These are phyloP conservation scores for Acrodontium crateriforme DNA, from an alignment of 2,329 filamentous ascomycete genomes.

Conservation along the genomic window DNA sequence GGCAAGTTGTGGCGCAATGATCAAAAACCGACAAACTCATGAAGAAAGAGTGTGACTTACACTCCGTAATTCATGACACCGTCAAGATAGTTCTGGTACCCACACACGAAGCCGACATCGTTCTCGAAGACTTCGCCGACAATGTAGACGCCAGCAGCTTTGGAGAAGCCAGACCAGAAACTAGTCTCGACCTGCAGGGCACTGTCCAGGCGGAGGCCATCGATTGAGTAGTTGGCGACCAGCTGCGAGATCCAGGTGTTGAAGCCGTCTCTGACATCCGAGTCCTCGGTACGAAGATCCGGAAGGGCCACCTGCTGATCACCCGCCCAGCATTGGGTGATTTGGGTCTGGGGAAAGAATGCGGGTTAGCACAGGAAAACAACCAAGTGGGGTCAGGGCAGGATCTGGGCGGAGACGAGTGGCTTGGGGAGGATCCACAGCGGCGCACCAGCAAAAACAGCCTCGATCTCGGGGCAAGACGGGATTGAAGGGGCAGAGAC, in stretches of 20 bases:
- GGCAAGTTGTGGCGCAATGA: too few relatives aligned
- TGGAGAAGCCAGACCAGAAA: constrained; percentile 27
- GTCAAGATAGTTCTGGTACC: constrained; percentile 29
- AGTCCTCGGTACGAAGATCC: constrained; percentile 44
- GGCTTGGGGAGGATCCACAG: too few relatives aligned
- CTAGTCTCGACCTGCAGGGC: constrained; percentile 31
- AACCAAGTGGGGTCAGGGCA: not conserved
- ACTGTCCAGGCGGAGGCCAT: constrained; percentile 39
- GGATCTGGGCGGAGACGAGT: too few relatives aligned
- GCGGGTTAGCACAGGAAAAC: too few relatives aligned
- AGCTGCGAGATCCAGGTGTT: constrained; percentile 46
- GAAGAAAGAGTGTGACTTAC: too few relatives aligned
- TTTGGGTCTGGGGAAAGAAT: constrained; percentile 13
- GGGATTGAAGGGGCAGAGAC: not conserved
- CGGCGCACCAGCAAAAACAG: too few relatives aligned
- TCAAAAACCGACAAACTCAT: too few relatives aligned
- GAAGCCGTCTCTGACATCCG: constrained; percentile 36
- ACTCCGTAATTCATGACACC: constrained; percentile 39
- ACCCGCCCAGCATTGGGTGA: constrained; percentile 40
- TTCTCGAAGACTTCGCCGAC: constrained; percentile 33
- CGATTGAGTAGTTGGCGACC: constrained; percentile 47
- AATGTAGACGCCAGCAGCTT: constrained; percentile 27
- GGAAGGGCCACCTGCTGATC: constrained; percentile 44
- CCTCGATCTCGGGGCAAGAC: too few relatives aligned
- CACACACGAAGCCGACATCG: constrained; percentile 25